phyloP scores from a whole-genome alignment of 179 eudicot species.

The Patellifolia procumbens region DNA sequence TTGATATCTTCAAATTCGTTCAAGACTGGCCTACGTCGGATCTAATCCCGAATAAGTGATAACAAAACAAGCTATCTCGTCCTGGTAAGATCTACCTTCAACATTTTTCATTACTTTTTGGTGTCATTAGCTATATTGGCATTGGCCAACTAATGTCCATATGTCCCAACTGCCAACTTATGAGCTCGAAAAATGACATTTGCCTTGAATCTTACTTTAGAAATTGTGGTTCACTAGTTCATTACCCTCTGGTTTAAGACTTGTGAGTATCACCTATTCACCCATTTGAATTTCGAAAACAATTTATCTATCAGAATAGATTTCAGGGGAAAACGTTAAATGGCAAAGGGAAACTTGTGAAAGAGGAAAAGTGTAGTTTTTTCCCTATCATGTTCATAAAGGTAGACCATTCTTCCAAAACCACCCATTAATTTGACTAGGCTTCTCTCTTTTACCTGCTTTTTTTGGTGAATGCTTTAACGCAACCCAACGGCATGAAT shows the following conservation, averaged over 20 bases:
- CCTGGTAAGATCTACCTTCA: too few relatives aligned
- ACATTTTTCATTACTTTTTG: too few relatives aligned
- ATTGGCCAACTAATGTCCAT: not conserved
- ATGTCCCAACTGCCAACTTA: not conserved
- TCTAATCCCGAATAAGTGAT: too few relatives aligned
- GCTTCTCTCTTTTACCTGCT: constrained; percentile 9
- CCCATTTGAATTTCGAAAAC: not conserved
- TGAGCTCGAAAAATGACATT: constrained; percentile 5
- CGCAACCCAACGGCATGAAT: constrained; percentile 21
- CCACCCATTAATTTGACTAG: constrained; percentile 1
- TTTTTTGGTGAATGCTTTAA: constrained; percentile 16
- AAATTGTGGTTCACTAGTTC: not conserved
- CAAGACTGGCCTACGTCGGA: too few relatives aligned
- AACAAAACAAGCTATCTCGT: too few relatives aligned
- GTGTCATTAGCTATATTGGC: not conserved
- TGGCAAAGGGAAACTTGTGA: constrained; percentile 3
- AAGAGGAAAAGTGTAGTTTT: not conserved
- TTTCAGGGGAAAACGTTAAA: not conserved
- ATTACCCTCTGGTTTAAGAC: not conserved
- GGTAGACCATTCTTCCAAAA: constrained; percentile 4
- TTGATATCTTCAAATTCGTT: too few relatives aligned
- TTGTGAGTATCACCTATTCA: too few relatives aligned
- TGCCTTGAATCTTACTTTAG: constrained; percentile 8
- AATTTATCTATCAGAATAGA: not conserved
- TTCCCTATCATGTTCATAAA: constrained; percentile 10